A percentile compares a stretch with the other conserved stretches of the same genome.
Evolutionary conservation across 2,329 filamentous ascomycete species (phyloP).

Genomic region (Purpureocillium lavendulum): DNA sequence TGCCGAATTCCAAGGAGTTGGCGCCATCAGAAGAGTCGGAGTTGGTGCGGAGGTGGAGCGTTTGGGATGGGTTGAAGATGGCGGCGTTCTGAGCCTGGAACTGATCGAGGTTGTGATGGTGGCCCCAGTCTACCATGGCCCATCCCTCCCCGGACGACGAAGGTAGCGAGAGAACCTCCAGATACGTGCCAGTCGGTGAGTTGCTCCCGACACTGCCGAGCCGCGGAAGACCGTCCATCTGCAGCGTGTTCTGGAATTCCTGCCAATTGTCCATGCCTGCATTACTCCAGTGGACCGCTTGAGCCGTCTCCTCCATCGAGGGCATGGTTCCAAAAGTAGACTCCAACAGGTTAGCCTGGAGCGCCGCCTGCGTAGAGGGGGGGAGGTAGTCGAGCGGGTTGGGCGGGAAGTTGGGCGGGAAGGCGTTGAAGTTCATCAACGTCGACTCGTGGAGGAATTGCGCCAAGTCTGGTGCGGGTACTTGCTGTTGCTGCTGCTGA

Average conservation of each 20-base stretch:
- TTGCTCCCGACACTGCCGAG: constrained; percentile 35
- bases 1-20: constrained; percentile 59
- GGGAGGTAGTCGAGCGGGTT: constrained; percentile 53
- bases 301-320: constrained; percentile 45
- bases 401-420: constrained; percentile 42
- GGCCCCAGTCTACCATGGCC: constrained; percentile 70
- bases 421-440: constrained; percentile 47
- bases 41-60: constrained; percentile 76
- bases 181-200: constrained; percentile 46
- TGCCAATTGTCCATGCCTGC: constrained; percentile 66
- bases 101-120: constrained; percentile 61
- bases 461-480: constrained; percentile 37
- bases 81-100: constrained; percentile 46
- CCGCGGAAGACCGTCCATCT: constrained; percentile 41
- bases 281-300: constrained; percentile 50
- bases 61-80: constrained; percentile 89
- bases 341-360: constrained; percentile 57
- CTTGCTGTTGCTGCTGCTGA: constrained; percentile 18
- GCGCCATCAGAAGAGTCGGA: constrained; percentile 76
- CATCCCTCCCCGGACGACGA: constrained; percentile 82
- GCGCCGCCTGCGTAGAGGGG: constrained; percentile 52
- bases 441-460: constrained; percentile 49
- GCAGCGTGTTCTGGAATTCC: constrained; percentile 58
- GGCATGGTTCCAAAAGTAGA: constrained; percentile 52
- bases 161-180: constrained; percentile 77